These are phyloP conservation scores for Sisymbrium irio DNA, from an alignment of 345 rosid species.

Conservation along the genomic window DNA sequence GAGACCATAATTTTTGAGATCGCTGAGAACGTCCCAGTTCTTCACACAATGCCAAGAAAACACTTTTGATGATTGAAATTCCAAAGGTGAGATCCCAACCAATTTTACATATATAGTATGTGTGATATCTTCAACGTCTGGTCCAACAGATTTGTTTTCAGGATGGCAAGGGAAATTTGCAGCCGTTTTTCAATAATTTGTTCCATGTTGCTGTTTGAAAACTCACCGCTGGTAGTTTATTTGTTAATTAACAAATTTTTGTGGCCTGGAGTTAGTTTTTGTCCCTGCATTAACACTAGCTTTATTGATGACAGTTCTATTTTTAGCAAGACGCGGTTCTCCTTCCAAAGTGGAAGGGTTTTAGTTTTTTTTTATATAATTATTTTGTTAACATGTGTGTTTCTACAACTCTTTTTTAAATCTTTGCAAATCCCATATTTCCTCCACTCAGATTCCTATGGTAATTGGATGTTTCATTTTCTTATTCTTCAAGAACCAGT, in stretches of 20 bases:
- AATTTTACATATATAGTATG: not conserved
- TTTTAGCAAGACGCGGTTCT: constrained; percentile 20
- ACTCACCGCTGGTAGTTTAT: not conserved
- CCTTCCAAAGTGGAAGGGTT: constrained; percentile 6
- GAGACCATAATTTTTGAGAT: not conserved
- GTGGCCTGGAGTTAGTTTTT: constrained; percentile 29
- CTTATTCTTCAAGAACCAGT: not conserved
- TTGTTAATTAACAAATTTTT: constrained; percentile 9
- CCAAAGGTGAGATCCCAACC: too few relatives aligned
- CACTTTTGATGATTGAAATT: too few relatives aligned
- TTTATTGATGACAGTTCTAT: constrained; percentile 19
- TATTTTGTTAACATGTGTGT: not conserved
- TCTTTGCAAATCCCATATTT: constrained; percentile 19
- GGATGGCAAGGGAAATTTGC: not conserved
- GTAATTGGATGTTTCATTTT: not conserved
- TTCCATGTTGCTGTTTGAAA: constrained; percentile 15
- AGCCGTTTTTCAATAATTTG: not conserved
- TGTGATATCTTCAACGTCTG: not conserved
- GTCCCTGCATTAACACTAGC: constrained; percentile 14
- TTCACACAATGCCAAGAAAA: too few relatives aligned
- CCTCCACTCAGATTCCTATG: constrained; percentile 1
- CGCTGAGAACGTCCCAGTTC: not conserved
- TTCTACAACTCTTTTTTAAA: not conserved
- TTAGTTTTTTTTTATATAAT: not conserved
- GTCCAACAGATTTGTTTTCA: not conserved